Evolutionary conservation across 192 early-diverging fungal genomes (phyloP).

Genomic region (Linnemannia schmuckeri): DNA sequence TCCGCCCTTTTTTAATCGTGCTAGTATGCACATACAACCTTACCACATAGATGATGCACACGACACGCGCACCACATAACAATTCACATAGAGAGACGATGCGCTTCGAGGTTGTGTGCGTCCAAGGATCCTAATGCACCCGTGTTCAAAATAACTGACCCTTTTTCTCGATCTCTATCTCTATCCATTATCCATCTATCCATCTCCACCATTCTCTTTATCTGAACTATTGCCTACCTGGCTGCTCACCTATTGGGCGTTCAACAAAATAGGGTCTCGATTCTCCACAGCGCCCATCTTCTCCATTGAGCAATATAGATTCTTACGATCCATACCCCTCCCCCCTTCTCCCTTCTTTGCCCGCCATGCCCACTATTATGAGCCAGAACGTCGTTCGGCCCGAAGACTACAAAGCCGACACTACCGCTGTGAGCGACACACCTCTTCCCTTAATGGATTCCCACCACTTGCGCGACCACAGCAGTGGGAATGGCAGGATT

Average conservation of each 20-base stretch:
- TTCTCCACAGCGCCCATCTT: neutral
- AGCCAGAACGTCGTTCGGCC: conserved; percentile 39
- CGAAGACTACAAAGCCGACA: conserved; percentile 13
- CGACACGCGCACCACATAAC: neutral
- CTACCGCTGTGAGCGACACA: neutral
- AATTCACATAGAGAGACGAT: neutral
- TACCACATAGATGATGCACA: neutral
- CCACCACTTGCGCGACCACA: neutral
- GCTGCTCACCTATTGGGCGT: neutral
- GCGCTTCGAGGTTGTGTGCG: neutral
- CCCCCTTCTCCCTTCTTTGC: neutral
- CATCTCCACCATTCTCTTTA: neutral
- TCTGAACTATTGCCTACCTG: neutral
- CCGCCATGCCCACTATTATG: conserved; percentile 29
- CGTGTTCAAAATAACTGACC: neutral
- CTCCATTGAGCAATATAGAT: neutral
- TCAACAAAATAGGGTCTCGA: neutral
- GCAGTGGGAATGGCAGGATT: neutral
- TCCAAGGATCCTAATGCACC: neutral
- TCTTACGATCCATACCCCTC: neutral
- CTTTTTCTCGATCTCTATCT: neutral
- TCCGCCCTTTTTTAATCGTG: neutral
- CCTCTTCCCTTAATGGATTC: conserved; percentile 5
- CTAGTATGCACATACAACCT: neutral
- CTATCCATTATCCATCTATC: neutral